Percentiles rank a stretch among this genome's conserved stretches.
Conservation (phyloP, 306 rosid genomes). For the Carpinus viminea region DNA sequence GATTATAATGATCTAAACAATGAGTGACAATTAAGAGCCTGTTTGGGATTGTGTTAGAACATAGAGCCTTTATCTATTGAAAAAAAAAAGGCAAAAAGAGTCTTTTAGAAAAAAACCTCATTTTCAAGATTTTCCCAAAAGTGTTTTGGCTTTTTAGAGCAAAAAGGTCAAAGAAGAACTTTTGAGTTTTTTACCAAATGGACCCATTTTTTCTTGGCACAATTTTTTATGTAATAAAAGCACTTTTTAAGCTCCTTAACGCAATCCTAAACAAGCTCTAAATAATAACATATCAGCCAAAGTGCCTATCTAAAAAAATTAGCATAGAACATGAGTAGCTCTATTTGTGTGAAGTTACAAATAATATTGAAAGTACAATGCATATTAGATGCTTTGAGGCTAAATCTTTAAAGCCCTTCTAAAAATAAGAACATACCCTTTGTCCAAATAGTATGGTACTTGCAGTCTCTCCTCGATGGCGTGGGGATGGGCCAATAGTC, state of each 20-base stretch:
- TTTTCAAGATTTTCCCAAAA: too few species aligned
- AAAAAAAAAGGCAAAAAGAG: too few species aligned
- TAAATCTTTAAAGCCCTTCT: slow-evolving; percentile 7
- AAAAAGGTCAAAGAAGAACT: too few species aligned
- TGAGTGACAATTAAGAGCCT: not conserved
- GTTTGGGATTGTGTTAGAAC: too few species aligned
- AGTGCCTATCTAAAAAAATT: slow-evolving; percentile 1
- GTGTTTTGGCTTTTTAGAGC: too few species aligned
- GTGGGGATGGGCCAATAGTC: slow-evolving; percentile 98
- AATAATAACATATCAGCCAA: not conserved
- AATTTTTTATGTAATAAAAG: too few species aligned
- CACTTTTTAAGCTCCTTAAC: too few species aligned
- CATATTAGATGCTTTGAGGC: not conserved
- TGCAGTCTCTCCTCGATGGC: slow-evolving; percentile 97
- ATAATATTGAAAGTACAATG: not conserved
- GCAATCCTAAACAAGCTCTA: too few species aligned
- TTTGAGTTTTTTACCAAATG: too few species aligned
- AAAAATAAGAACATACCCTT: slow-evolving; percentile 65
- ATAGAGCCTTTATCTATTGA: too few species aligned
- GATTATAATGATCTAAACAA: not conserved
- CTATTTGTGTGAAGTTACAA: not conserved
- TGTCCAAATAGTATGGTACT: slow-evolving; percentile 95
- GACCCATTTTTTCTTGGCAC: too few species aligned
- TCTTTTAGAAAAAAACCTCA: too few species aligned
- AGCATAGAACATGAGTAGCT: not conserved